Conservation (phyloP, 2,329 filamentous ascomycete genomes). For the Rhexocercosporidium sp. region DNA sequence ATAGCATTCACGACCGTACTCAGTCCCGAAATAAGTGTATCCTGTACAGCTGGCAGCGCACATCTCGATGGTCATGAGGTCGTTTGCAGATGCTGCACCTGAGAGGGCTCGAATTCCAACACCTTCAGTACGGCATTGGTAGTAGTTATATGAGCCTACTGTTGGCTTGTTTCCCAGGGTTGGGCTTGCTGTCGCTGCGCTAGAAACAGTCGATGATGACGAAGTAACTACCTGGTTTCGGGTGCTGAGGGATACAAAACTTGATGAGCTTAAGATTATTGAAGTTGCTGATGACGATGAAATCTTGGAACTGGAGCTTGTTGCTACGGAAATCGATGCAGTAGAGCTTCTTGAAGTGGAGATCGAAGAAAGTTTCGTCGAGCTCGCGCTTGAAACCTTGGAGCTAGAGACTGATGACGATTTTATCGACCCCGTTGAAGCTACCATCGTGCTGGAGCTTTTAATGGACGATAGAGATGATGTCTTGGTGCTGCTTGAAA, state of each 20-base stretch:
- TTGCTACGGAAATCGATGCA: neutral
- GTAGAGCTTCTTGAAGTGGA: neutral
- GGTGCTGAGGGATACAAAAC: neutral
- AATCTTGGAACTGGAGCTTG: neutral
- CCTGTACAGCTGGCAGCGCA: slow-evolving; percentile 18
- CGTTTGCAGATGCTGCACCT: slow-evolving; percentile 21
- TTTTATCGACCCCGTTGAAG: neutral
- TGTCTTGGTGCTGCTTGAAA: neutral
- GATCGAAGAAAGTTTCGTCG: neutral
- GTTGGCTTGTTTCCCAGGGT: neutral
- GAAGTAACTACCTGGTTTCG: neutral
- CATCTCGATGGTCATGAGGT: slow-evolving; percentile 29
- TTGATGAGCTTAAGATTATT: neutral
- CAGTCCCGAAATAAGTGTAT: slow-evolving; percentile 48
- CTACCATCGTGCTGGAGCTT: neutral
- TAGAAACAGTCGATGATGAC: neutral
- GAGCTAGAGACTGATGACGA: neutral
- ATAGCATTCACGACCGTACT: slow-evolving; percentile 39
- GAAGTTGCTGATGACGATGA: neutral
- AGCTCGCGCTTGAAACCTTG: neutral
- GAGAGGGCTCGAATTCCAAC: slow-evolving; percentile 37
- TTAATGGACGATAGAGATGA: neutral
- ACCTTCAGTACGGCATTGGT: slow-evolving; percentile 43
- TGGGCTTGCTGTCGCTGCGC: neutral
- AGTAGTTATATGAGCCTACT: slow-evolving; percentile 7